These are phyloP conservation scores for Fulvia fulva DNA, from an alignment of 2,329 filamentous ascomycete species.

Conservation along the genomic window DNA sequence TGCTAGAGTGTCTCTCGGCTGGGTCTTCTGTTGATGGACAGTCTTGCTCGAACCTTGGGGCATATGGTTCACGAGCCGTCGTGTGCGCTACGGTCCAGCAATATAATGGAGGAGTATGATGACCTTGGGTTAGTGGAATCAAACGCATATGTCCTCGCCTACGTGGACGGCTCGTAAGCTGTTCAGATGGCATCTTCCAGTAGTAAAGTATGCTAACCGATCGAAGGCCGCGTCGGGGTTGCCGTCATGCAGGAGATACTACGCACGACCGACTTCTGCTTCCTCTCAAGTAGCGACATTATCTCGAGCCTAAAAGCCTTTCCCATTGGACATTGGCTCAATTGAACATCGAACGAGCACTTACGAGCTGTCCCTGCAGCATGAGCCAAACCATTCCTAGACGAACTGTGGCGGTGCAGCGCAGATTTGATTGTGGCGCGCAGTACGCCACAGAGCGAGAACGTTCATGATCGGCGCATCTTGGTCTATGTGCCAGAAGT, in stretches of 20 bases:
- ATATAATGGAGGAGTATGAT: too few relatives aligned
- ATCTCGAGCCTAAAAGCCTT: not conserved
- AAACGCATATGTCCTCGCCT: not conserved
- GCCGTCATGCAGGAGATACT: slow-evolving; percentile 2
- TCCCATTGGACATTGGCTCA: slow-evolving; percentile 16
- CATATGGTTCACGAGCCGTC: not conserved
- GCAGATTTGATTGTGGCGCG: not conserved
- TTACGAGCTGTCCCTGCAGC: too few relatives aligned
- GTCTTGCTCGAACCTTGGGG: too few relatives aligned
- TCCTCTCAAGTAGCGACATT: not conserved
- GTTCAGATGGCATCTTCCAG: not conserved
- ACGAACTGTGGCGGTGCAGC: slow-evolving; percentile 5
- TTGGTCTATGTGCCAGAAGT: slow-evolving; percentile 1
- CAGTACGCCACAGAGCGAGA: not conserved
- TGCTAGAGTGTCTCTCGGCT: too few relatives aligned
- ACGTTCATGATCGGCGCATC: not conserved
- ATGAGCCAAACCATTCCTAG: too few relatives aligned
- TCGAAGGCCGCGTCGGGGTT: slow-evolving; percentile 3
- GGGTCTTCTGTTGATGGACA: too few relatives aligned
- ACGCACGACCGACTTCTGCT: not conserved
- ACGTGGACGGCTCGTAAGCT: not conserved
- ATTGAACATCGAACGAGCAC: too few relatives aligned
- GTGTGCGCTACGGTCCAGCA: too few relatives aligned
- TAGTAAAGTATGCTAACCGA: not conserved
- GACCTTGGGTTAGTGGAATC: too few relatives aligned